Evolutionary conservation across 768 basidiomycete species (phyloP).

Genomic region (Holtermannia corniformis): DNA sequence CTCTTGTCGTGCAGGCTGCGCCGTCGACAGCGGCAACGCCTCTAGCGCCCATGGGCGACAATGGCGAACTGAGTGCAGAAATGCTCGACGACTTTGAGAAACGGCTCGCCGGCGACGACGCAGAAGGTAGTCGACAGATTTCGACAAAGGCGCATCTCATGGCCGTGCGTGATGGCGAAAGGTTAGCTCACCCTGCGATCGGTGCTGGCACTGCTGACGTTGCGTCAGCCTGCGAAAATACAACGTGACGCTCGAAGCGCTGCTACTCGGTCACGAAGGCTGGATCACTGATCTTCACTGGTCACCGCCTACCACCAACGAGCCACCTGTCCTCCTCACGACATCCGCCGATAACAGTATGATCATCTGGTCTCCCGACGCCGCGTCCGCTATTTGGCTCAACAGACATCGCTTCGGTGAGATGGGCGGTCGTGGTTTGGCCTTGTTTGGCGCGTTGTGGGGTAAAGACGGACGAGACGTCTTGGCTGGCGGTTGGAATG

Average conservation of each 20-base stretch:
- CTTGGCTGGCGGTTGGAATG: conserved; percentile 86
- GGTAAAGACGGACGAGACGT: conserved; percentile 53
- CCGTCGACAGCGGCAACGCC: conserved; percentile 20
- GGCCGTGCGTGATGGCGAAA: conserved; percentile 47
- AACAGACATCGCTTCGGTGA: conserved; percentile 87
- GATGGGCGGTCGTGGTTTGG: conserved; percentile 74
- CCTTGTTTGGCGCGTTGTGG: conserved; percentile 89
- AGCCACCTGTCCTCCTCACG: conserved; percentile 60
- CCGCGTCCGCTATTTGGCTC: conserved; percentile 58
- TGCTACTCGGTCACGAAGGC: conserved; percentile 92
- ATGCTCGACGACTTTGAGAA: conserved; percentile 81
- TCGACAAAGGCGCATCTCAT: conserved; percentile 78
- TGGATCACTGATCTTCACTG: conserved; percentile 82
- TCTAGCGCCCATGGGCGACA: conserved; percentile 15
- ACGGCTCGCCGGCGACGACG: conserved; percentile 53
- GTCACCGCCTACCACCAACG: conserved; percentile 47
- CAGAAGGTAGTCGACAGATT: conserved; percentile 74
- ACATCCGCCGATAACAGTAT: conserved; percentile 91
- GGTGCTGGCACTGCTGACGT: conserved; percentile 19
- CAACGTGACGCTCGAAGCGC: conserved; percentile 81
- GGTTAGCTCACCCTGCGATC: conserved; percentile 13
- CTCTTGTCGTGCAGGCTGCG: conserved; percentile 24
- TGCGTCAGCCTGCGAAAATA: conserved; percentile 47
- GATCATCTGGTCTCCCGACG: conserved; percentile 63
- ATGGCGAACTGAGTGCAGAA: conserved; percentile 52